Percentiles rank a stretch among this genome's conserved stretches.
These are phyloP conservation scores for Salvia rosmarinus DNA, from an alignment of 257 asterid species.

Conservation along the genomic window DNA sequence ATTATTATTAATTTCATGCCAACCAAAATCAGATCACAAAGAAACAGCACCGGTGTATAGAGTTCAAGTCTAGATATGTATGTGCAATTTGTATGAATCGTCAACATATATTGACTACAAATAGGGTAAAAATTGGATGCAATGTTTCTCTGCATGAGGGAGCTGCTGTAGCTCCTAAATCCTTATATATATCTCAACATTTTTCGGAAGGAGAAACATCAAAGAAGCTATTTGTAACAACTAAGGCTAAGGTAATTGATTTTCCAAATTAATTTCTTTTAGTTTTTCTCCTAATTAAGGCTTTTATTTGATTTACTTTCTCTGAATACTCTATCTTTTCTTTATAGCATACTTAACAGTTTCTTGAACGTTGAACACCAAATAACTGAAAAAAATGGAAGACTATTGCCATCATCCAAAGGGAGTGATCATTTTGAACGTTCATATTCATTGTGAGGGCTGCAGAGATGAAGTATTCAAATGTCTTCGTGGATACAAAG, in stretches of 20 bases:
- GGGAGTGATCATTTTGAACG: conserved; percentile 44
- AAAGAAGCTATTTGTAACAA: too few species aligned
- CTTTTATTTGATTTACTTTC: neutral
- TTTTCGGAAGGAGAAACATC: neutral
- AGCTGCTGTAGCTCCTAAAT: too few species aligned
- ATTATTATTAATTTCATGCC: too few species aligned
- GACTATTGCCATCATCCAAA: neutral
- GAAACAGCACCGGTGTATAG: neutral
- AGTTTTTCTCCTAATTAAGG: too few species aligned
- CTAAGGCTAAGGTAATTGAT: neutral
- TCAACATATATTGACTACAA: neutral
- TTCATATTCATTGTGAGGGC: conserved; percentile 55
- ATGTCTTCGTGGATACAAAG: conserved; percentile 49
- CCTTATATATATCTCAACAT: neutral
- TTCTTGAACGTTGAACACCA: neutral
- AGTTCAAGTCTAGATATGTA: neutral
- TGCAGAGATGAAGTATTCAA: conserved; percentile 41
- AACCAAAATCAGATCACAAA: neutral
- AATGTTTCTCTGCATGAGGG: neutral
- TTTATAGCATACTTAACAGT: neutral
- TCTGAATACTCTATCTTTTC: neutral
- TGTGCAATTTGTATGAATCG: neutral
- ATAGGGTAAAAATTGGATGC: neutral
- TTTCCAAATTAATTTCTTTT: neutral
- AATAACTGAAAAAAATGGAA: conserved; percentile 4